Evolutionary conservation across 2,329 filamentous ascomycete species (phyloP), one percentile per base, ranked within the genome.

Genomic region (Pyricularia sp.): DNA sequence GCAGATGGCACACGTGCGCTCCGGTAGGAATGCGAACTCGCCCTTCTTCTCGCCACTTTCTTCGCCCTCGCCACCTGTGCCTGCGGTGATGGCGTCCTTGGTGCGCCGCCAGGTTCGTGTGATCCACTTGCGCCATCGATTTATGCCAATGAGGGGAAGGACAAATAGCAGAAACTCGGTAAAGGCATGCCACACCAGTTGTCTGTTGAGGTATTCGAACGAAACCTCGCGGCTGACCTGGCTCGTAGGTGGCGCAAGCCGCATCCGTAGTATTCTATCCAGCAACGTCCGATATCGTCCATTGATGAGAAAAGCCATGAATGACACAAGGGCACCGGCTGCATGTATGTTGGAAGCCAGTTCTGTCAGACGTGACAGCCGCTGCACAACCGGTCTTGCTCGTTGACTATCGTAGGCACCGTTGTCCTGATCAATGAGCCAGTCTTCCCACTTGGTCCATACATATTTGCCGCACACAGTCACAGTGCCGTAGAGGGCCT

Each of bases 111-210:
- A 97, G n/a, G 90, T 88, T 71, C 93, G 87, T 25, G 87, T 85
- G n/a, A 97, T 82, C 90, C 94, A 97, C 72, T 94, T 86, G 69
- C 93, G 88, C 95, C 95, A 99, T 72, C 93, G 88, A 75, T 92
- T 90, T 73, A 99, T 94, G 67, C 95, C 95, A 61, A 99, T 92
- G n/a, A 99, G 85, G 0, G 95, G 95, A n/a, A 99, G 84, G 23
- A 98, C 86, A 78, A 98, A 99, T 36, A 99, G 86, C n/a, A 99
- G 83, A 74, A 99, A 99, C 78, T 99, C 95, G 30, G 95, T 99
- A 75, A 99, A 97, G n/a, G 95, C 95, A 79, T 99, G 95, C 95
- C 95, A 99, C 55, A 99, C 95, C 12, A 99, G 88, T 80, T 99
- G 95, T 65, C 95, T 90, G 78, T 99, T 99, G 66, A 98, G 87